Base-by-base conservation (phyloP, 495 filamentous ascomycete species). In the Neurospora sp. region DNA sequence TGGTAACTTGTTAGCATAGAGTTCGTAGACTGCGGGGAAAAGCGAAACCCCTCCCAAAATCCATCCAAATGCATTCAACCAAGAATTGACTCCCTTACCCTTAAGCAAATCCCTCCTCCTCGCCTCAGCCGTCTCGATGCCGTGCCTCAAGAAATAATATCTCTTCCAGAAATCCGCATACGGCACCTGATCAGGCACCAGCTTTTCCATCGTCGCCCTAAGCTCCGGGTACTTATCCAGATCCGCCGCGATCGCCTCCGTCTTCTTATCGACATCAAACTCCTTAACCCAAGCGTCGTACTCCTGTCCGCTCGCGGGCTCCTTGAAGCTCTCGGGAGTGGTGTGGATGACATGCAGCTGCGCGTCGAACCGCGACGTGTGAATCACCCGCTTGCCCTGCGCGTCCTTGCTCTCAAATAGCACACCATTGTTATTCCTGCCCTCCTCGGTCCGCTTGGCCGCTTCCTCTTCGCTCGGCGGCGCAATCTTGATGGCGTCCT, bases 261-360 rank as follows among this genome's bases (percentile, higher is more conserved):
- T 98, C 87, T 96, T 93, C 73, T 84, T 87, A 8, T 95, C 94
- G 18, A 92, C 87, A 75, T 93, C 88, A 81, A 98, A 98, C 1
- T 85, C 86, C 74, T 90, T 86, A 71, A 87, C 87, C 89, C 94
- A 98, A 27, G 83, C 81, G 38, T 88, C 87, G 84, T 90, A 98
- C 79, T 96, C 89, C 40, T 88, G 84, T 44, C 90, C 91, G 35
- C 85, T 86, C 0, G 94, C 93, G 1, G 53, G 53, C 76, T 98
- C 94, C 78, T 91, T 91, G 83, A 99, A 98, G 75, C 92, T 93
- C 71, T 96, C 93, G 48, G 90, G 77, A 39, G 89, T 92, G 31
- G 92, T 93, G 82, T 99, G 96, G 68, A 99, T 92, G 14, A 96
- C 92, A 78, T 99, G 96, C 53, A 99, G 85, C 79, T 98, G 96